Evolutionary conservation across 139 green algal species (phyloP).

Genomic region (Chlorella sp.): DNA sequence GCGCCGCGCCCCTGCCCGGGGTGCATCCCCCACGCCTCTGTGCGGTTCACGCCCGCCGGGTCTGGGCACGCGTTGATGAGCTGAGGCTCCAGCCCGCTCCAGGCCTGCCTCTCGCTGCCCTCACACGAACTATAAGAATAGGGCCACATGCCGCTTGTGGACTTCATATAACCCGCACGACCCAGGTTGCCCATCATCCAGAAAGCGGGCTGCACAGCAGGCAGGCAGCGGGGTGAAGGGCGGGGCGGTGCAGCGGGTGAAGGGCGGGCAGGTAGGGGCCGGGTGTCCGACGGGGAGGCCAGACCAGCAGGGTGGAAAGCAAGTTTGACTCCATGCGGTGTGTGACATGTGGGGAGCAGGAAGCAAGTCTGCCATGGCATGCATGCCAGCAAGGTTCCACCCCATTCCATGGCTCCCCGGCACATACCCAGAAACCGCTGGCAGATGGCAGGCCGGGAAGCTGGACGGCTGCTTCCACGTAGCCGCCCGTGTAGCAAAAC

Average conservation of each 20-base stretch:
- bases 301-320: too few species aligned
- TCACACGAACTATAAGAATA: constrained; percentile 59
- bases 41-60: neutral
- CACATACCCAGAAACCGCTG: constrained; percentile 57
- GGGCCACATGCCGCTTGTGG: constrained; percentile 55
- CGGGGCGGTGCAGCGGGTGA: neutral
- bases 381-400: neutral
- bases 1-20: constrained; percentile 43
- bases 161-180: constrained; percentile 52
- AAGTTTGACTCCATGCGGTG: too few species aligned
- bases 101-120: constrained; percentile 26
- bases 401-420: too few species aligned
- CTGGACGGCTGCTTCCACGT: constrained; percentile 57
- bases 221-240: too few species aligned
- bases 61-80: constrained; percentile 24
- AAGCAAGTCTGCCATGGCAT: too few species aligned
- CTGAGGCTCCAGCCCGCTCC: constrained; percentile 19
- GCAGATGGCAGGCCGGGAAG: constrained; percentile 51
- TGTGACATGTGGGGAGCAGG: too few species aligned
- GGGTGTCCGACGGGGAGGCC: neutral
- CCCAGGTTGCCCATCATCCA: constrained; percentile 60
- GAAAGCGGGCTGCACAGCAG: constrained; percentile 13
- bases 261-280: neutral
- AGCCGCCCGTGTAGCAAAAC: constrained; percentile 67
- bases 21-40: constrained; percentile 12